Base-by-base conservation (phyloP, 2,329 filamentous ascomycete species). In the Xylaria sp. region DNA sequence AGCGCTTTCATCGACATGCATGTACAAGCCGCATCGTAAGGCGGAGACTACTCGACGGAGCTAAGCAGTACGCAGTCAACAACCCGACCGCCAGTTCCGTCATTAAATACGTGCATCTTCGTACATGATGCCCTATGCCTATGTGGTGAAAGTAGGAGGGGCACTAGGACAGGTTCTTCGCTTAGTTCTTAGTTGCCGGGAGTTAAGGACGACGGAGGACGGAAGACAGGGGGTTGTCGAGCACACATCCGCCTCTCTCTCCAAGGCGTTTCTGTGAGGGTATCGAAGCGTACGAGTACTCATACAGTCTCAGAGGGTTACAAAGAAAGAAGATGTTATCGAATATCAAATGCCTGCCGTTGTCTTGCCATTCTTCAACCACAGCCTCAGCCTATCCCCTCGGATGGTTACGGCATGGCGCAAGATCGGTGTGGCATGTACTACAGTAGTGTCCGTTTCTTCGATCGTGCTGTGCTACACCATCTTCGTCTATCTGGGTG, bases 1-100 rank as follows among this genome's bases (percentile, higher is more conserved):
- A 54, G 52, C 50, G 49, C 16, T 61, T 61, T 50, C 39, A 61
- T 57, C 55, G 46, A 57, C 59, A 19, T 61, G 61, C 61, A 63
- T 63, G 54, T 11, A 53, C 61, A 51, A 59, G 50, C 39, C 13
- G 46, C 11, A n/a, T 16, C 46, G 47, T 9, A 61, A 52, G 58
- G 53, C 55, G 50, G 35, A 63, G 51, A 34, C 49, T 19, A 51
- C 58, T 42, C 37, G 13, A 42, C 37, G 9, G 37, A 42, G 13
- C 37, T 42, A 42, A 13, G 37, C 37, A 9, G 9, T 10, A 42
- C 13, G 7, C 5, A 37, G n/a, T 35, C 10, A 35, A 11, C 46
- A 47, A 51, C 37, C 49, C 19, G 53, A 35, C 55, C 61, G 58
- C 61, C 37, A 23, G 49, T 54, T 54, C 55, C 55, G 48, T 58